Evolutionary conservation across 2,329 filamentous ascomycete species (phyloP).

Genomic region (Beauveria caledonica): DNA sequence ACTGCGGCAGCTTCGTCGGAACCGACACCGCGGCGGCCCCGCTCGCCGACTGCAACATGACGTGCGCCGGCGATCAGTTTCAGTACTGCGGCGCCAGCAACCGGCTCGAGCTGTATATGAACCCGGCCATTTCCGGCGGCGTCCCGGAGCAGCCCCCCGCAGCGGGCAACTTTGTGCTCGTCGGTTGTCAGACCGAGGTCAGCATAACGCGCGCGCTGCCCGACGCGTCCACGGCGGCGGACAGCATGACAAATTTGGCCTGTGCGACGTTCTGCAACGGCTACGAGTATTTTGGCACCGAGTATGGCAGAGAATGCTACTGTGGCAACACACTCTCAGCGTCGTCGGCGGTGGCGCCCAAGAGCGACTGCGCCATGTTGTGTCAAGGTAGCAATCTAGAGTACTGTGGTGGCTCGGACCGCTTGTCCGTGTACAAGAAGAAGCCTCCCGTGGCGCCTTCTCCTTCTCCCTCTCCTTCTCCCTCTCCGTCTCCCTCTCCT

Average conservation of each 20-base stretch:
- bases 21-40: slow-evolving; percentile 20
- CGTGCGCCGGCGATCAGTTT: slow-evolving; percentile 24
- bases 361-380: slow-evolving; percentile 31
- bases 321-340: slow-evolving; percentile 24
- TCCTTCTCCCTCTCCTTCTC: background rate
- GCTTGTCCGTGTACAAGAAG: slow-evolving; percentile 29
- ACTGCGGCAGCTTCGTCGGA: slow-evolving; percentile 27
- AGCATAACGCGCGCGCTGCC: slow-evolving; percentile 26
- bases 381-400: slow-evolving; percentile 30
- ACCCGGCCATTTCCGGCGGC: slow-evolving; percentile 18
- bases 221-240: slow-evolving; percentile 17
- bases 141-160: slow-evolving; percentile 24
- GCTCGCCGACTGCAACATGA: slow-evolving; percentile 26
- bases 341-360: slow-evolving; percentile 22
- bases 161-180: slow-evolving; percentile 24
- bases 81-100: slow-evolving; percentile 27
- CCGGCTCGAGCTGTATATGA: slow-evolving; percentile 27
- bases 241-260: slow-evolving; percentile 25
- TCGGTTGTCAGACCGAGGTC: slow-evolving; percentile 31
- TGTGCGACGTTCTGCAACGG: slow-evolving; percentile 26
- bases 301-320: slow-evolving; percentile 31
- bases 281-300: slow-evolving; percentile 27
- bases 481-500: too few relatives aligned
- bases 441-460: slow-evolving; percentile 11
- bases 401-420: slow-evolving; percentile 32